Base-by-base conservation (phyloP, 805 yeast species). In the Candida insectalens region DNA sequence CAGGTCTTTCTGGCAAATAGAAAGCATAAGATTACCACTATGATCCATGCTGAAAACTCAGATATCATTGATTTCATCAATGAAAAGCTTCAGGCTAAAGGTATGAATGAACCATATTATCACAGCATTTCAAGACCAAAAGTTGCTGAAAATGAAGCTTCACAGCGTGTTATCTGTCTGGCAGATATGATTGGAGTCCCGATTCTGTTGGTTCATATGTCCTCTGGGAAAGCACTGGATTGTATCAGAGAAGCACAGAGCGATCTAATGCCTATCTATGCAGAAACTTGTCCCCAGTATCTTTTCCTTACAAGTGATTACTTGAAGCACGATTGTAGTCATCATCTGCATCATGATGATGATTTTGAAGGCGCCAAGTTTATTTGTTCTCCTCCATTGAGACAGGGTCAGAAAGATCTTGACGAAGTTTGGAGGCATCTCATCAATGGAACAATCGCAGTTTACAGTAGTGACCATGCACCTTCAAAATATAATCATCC, bases 281-380 rank as follows among this genome's bases (percentile, higher is more conserved):
- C 70, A 5, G 71, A 66, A 42, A 66, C 72, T 2, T 66, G 72
- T 40, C 71, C 71, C 4, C 72, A 66, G 46, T 67, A 66, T 37
- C 44, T 65, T 14, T 58, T 63, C 34, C 41, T 66, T n/a, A 61
- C 67, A 6, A 56, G 63, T 25, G 65, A 60, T 25, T 46, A 47
- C 13, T 41, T 61, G 25, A 53, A 55, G 33, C 29, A 30, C 25
- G 45, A 44, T 3, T 38, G n/a, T n/a, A n/a, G n/a, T n/a, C n/a
- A n/a, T n/a, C n/a, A n/a, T n/a, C n/a, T n/a, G n/a, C n/a, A n/a
- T 32, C 34, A 42, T 16, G 43, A 49, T 29, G 66, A 61, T 33
- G 34, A 47, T n/a, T 66, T 63, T 37, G 62, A 59, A 38, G 71
- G 71, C 8, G 70, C 71, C 2, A 66, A 66, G 44, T 62, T 57